These are phyloP conservation scores for Cardamine resedifolia DNA, from an alignment of 345 rosid species.

Conservation along the genomic window DNA sequence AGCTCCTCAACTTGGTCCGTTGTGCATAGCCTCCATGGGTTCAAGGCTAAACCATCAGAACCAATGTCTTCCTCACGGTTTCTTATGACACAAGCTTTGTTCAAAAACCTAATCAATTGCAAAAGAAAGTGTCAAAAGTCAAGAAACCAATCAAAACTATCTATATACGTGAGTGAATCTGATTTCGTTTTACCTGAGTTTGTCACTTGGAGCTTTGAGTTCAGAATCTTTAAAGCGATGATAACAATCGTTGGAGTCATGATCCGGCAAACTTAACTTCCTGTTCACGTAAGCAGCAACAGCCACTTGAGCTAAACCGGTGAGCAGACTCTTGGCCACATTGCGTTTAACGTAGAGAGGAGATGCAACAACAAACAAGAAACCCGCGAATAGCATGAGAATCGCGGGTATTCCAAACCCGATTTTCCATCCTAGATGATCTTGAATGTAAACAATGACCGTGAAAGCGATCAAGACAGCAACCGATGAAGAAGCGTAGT, in stretches of 20 bases:
- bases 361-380: constrained; percentile 51
- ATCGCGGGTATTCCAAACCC: constrained; percentile 66
- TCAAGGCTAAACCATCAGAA: constrained; percentile 54
- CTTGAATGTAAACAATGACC: constrained; percentile 61
- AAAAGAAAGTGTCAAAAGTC: not conserved
- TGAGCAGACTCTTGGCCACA: constrained; percentile 47
- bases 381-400: constrained; percentile 49
- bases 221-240: constrained; percentile 52
- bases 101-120: constrained; percentile 54
- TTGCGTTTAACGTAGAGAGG: constrained; percentile 52
- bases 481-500: constrained; percentile 56
- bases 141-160: not conserved
- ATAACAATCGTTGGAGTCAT: constrained; percentile 44
- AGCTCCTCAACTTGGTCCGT: constrained; percentile 79
- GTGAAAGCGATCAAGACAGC: constrained; percentile 57
- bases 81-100: constrained; percentile 65
- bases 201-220: constrained; percentile 49
- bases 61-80: constrained; percentile 54
- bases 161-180: not conserved
- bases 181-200: constrained; percentile 43
- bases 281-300: constrained; percentile 54
- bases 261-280: constrained; percentile 48
- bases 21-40: constrained; percentile 81
- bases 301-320: constrained; percentile 53
- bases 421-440: constrained; percentile 60